Conservation (phyloP, 495 filamentous ascomycete species). For the Cryomyces minteri region DNA sequence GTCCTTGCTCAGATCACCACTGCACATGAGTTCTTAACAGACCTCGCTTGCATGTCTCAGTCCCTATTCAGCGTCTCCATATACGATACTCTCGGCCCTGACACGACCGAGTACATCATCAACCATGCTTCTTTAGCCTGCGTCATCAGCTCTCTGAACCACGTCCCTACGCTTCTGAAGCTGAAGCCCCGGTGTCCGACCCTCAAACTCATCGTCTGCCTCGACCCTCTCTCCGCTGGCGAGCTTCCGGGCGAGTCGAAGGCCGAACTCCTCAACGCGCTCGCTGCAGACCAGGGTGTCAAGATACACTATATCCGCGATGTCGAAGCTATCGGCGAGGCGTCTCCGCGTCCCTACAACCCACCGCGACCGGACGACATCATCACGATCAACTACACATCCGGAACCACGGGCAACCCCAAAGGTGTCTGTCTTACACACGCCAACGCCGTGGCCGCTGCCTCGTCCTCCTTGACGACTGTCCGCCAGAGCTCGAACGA, state of each 20-base stretch:
- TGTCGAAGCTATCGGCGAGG: slow-evolving; percentile 58
- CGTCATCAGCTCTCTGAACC: slow-evolving; percentile 63
- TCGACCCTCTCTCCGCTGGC: slow-evolving; percentile 72
- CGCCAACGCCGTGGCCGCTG: slow-evolving; percentile 55
- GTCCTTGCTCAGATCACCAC: slow-evolving; percentile 33
- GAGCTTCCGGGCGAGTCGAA: slow-evolving; percentile 68
- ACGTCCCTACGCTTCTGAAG: slow-evolving; percentile 74
- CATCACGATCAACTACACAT: slow-evolving; percentile 95
- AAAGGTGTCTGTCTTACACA: slow-evolving; percentile 89
- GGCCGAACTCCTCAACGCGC: slow-evolving; percentile 47
- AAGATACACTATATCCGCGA: slow-evolving; percentile 59
- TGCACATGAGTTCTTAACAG: slow-evolving; percentile 64
- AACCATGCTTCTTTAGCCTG: slow-evolving; percentile 65
- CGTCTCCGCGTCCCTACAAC: slow-evolving; percentile 43
- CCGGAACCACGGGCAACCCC: slow-evolving; percentile 83
- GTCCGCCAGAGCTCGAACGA: slow-evolving; percentile 33
- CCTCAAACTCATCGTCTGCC: slow-evolving; percentile 73
- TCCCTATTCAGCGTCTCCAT: slow-evolving; percentile 80
- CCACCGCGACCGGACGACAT: slow-evolving; percentile 58
- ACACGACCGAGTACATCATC: slow-evolving; percentile 86
- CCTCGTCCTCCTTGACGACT: slow-evolving; percentile 35
- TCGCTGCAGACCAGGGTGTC: slow-evolving; percentile 55
- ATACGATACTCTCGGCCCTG: slow-evolving; percentile 86
- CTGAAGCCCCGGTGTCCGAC: slow-evolving; percentile 58
- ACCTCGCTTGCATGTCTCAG: slow-evolving; percentile 81